A percentile compares a stretch with the other conserved stretches of the same genome.
phyloP scores from a whole-genome alignment of 176 grass and related monocot species.

The Juncus effusus region DNA sequence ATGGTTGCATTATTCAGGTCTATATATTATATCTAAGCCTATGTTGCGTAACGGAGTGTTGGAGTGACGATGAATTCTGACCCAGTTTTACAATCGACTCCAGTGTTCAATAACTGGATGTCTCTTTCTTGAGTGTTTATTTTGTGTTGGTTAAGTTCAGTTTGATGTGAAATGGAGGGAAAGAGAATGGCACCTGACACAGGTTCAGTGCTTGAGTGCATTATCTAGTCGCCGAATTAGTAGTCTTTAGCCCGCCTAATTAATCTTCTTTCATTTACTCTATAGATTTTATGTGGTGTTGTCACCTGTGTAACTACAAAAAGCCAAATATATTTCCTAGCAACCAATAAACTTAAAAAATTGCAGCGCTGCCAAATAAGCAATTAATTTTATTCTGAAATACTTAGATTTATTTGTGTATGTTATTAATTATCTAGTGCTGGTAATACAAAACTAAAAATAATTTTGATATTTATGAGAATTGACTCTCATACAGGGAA shows the following conservation, averaged over 20 bases:
- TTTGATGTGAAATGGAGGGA: neutral
- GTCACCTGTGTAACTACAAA: no score
- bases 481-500: no score
- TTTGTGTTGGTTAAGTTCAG: neutral
- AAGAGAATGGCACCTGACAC: slow-evolving; percentile 11
- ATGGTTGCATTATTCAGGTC: slow-evolving; percentile 3
- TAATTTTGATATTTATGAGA: no score
- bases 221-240: slow-evolving; percentile 25
- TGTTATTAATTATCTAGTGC: no score
- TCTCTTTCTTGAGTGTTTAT: neutral
- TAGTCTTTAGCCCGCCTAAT: neutral
- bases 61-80: slow-evolving; percentile 1
- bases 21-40: neutral
- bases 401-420: no score
- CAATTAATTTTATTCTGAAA: no score
- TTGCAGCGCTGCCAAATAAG: no score
- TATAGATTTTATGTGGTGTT: no score
- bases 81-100: neutral
- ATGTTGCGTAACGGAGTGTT: slow-evolving; percentile 22
- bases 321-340: no score
- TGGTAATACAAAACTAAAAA: no score
- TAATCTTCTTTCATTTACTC: no score
- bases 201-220: slow-evolving; percentile 21
- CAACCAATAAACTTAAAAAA: no score
- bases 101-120: neutral